Base-by-base conservation (phyloP, 352 stramenopile genomes). In the Phytopythium delawarense region DNA sequence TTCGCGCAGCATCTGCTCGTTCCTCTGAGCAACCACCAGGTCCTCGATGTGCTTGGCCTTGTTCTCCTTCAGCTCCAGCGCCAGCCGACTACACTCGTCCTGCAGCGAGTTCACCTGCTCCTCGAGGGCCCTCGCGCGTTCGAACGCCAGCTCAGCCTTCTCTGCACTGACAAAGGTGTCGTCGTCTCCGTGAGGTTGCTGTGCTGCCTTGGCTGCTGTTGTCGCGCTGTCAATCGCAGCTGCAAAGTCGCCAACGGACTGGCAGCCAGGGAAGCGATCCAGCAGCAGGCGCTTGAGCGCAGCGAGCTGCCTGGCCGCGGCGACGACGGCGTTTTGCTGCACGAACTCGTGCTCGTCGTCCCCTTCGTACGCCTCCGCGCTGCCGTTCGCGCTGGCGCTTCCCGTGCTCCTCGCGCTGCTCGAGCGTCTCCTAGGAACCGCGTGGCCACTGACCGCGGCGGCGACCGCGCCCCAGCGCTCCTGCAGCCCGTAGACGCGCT, bases 401-500 rank as follows among this genome's bases (percentile, higher is more conserved):
- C n/a, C 37, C 2, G 7, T 21, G 55, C 55, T 60, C n/a, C 18
- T 50, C 11, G 42, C 55, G 25, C 55, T 60, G 55, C 55, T 60
- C 21, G 55, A 60, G 39, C 55, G 55, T 0, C 37, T 21, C 18
- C 55, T 40, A 8, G 6, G 40, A 3, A 1, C 3, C 21, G 7
- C 4, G 21, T 25, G 53, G 2, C 23, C 53, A 7, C 12, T 28
- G 1, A 46, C 40, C 4, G 63, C 65, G 21, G 51, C 57, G 13
- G 68, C 49, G 5, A 65, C 49, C 45, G 63, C 64, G 20, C 69
- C 66, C 68, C 69, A 78, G 12, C 63, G 66, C 2, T 69, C 74
- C 23, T 74, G 25, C 18, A 91, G 61, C 25, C 70, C 69, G 16
- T 72, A 74, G 46, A 84, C 72, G 42, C 66, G 75, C 62, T 80